Evolutionary conservation across 306 rosid genomes (phyloP).

Genomic region (Gillenia trifoliata): DNA sequence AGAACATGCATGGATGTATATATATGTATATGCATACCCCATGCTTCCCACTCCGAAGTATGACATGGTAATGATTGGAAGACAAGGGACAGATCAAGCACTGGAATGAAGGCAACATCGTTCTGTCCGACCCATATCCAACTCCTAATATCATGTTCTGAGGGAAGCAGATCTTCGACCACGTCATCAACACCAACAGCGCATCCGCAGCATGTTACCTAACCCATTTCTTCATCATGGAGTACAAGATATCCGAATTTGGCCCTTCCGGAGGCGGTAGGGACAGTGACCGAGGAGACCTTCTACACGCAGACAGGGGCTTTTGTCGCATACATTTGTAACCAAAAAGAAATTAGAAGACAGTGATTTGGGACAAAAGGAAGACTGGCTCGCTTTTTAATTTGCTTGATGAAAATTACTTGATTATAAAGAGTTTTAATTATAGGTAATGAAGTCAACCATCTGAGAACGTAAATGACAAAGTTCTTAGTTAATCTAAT

Average conservation of each 20-base stretch:
- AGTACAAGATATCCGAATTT: constrained; percentile 60
- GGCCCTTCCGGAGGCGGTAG: constrained; percentile 52
- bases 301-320: constrained; percentile 46
- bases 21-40: too few relatives aligned
- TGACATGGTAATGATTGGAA: too few relatives aligned
- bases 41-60: too few relatives aligned
- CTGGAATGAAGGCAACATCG: too few relatives aligned
- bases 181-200: constrained; percentile 12
- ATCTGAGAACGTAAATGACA: too few relatives aligned
- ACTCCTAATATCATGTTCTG: too few relatives aligned
- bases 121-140: too few relatives aligned
- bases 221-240: constrained; percentile 42
- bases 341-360: too few relatives aligned
- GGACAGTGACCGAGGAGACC: constrained; percentile 24
- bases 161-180: constrained; percentile 54
- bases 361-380: neutral
- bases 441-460: neutral
- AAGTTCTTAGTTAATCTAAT: too few relatives aligned
- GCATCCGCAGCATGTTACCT: constrained; percentile 44
- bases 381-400: neutral
- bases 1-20: neutral
- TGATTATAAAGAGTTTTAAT: neutral
- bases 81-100: too few relatives aligned
- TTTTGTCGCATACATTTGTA: constrained; percentile 67
- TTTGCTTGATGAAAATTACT: neutral